A percentile compares a stretch with the other conserved stretches of the same genome.
Conservation (phyloP, 2,329 filamentous ascomycete species). For the Leptographium wingfieldii region DNA sequence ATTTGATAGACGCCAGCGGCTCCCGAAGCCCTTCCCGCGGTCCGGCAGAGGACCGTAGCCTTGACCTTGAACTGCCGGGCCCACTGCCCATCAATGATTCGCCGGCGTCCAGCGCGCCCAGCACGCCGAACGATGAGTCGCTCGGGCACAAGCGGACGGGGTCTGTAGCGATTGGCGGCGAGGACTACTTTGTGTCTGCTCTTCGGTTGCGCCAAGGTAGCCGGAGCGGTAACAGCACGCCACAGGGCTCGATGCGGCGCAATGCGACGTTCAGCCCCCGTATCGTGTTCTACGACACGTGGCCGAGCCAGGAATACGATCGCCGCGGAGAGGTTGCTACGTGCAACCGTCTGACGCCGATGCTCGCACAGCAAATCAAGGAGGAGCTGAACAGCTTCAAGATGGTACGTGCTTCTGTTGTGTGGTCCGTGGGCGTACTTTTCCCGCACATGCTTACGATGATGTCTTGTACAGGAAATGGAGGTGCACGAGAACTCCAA, state of each 20-base stretch:
- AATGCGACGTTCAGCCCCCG: slow-evolving; percentile 75
- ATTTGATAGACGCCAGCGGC: slow-evolving; percentile 45
- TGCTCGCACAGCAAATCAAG: slow-evolving; percentile 97
- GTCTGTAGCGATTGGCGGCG: slow-evolving; percentile 61
- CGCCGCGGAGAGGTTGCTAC: slow-evolving; percentile 91
- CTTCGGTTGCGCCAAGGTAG: slow-evolving; percentile 62
- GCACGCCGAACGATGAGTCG: slow-evolving; percentile 71
- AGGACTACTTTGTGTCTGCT: slow-evolving; percentile 81
- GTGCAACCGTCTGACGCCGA: slow-evolving; percentile 92
- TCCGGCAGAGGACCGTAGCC: slow-evolving; percentile 40
- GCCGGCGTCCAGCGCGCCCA: slow-evolving; percentile 73
- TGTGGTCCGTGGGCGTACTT: background rate
- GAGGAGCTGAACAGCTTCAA: slow-evolving; percentile 99
- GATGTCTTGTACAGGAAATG: slow-evolving; percentile 66
- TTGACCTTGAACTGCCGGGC: slow-evolving; percentile 44
- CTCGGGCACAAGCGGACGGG: slow-evolving; percentile 53
- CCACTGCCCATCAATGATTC: slow-evolving; percentile 60
- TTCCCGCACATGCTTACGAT: background rate
- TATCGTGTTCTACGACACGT: slow-evolving; percentile 91
- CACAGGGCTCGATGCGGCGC: slow-evolving; percentile 50
- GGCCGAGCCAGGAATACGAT: slow-evolving; percentile 92
- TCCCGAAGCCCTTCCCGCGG: slow-evolving; percentile 56
- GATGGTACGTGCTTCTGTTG: slow-evolving; percentile 53
- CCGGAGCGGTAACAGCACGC: slow-evolving; percentile 70
- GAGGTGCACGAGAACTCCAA: slow-evolving; percentile 98